A percentile compares a stretch with the other conserved stretches of the same genome.
Evolutionary conservation across 441 rosid genomes (phyloP).

Genomic region (Gossypium laxum): DNA sequence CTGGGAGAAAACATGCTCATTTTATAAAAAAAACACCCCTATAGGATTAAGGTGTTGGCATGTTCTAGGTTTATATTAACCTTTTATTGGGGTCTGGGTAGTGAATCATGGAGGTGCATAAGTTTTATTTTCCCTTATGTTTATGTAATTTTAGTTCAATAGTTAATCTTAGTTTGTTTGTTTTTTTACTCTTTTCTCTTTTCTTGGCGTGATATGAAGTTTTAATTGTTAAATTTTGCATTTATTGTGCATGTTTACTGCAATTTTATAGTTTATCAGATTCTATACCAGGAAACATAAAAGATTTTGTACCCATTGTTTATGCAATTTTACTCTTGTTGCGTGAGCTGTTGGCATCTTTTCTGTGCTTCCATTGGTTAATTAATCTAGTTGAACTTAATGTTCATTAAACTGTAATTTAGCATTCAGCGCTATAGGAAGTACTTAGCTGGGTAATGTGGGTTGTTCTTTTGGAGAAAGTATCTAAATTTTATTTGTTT

Average conservation of each 20-base stretch:
- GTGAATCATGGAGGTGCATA: not conserved
- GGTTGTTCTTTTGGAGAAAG: not conserved
- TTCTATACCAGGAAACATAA: not conserved
- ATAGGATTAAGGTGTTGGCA: not conserved
- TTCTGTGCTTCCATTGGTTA: not conserved
- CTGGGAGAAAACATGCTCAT: not conserved
- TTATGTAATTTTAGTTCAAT: not conserved
- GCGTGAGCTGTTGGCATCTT: not conserved
- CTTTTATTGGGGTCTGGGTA: not conserved
- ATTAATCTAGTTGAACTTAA: not conserved
- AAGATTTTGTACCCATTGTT: not conserved
- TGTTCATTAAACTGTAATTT: not conserved
- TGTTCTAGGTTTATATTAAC: not conserved
- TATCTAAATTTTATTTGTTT: not conserved
- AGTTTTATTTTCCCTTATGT: not conserved
- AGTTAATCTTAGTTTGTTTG: not conserved
- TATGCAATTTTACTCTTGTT: not conserved
- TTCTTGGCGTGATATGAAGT: not conserved
- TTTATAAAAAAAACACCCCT: not conserved
- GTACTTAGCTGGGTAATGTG: not conserved
- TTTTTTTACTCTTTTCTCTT: not conserved
- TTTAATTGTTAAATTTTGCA: not conserved
- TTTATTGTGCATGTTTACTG: not conserved
- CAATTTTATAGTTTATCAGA: not conserved
- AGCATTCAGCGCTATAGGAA: not conserved